phyloP scores from a whole-genome alignment of 106 monocot genomes.

The Allium sativum region DNA sequence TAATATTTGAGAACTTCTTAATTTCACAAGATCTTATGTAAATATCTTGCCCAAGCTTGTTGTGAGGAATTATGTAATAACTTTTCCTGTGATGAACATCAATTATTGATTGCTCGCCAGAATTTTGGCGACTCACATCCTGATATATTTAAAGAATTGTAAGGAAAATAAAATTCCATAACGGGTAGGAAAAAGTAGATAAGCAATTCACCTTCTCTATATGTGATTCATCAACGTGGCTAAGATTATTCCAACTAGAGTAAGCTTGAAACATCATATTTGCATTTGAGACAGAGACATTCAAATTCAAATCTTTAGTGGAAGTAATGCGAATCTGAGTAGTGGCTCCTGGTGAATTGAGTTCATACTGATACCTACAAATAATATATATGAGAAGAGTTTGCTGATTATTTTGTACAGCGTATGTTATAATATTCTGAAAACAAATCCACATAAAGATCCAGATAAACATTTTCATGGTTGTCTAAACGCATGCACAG shows the following conservation, averaged over 20 bases:
- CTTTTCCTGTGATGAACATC: conserved; percentile 56
- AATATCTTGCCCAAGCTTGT: conserved; percentile 88
- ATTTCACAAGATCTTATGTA: conserved; percentile 50
- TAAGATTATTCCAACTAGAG: conserved; percentile 88
- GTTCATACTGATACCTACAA: conserved; percentile 88
- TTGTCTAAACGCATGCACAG: too few relatives aligned
- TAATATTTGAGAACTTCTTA: conserved; percentile 36
- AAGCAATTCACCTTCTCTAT: conserved; percentile 35
- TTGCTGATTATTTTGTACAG: too few relatives aligned
- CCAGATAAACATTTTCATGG: too few relatives aligned
- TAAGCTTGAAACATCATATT: conserved; percentile 94
- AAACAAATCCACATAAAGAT: too few relatives aligned
- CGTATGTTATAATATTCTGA: too few relatives aligned
- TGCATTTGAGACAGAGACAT: conserved; percentile 71
- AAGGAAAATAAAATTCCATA: background rate
- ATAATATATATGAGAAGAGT: background rate
- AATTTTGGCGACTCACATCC: conserved; percentile 33
- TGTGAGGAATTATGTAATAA: conserved; percentile 78
- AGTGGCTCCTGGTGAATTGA: conserved; percentile 51
- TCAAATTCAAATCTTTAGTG: conserved; percentile 63
- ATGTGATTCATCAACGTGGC: conserved; percentile 33
- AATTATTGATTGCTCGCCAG: conserved; percentile 36
- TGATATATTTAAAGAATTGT: conserved; percentile 22
- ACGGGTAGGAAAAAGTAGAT: background rate
- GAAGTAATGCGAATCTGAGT: conserved; percentile 70